Evolutionary conservation across 768 basidiomycete species (phyloP).

Genomic region (Sarcomyxa edulis): DNA sequence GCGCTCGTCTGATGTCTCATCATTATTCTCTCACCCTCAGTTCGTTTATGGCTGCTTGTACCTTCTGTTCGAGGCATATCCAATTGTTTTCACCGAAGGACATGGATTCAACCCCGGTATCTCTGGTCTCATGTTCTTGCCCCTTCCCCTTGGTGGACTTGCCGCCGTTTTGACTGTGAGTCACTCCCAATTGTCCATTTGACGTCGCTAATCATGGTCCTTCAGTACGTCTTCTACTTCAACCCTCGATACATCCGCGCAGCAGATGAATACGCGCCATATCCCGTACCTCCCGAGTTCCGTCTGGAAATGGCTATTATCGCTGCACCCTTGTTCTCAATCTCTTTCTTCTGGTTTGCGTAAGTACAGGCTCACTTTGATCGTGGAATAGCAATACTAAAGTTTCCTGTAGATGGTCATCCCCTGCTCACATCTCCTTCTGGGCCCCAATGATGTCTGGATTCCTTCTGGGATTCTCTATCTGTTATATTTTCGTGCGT

Average conservation of each 20-base stretch:
- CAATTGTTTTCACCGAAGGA: conserved; percentile 48
- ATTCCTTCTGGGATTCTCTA: conserved; percentile 43
- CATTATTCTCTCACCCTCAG: conserved; percentile 16
- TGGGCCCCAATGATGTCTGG: conserved; percentile 53
- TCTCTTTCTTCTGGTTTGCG: conserved; percentile 64
- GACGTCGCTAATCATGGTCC: not conserved
- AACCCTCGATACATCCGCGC: conserved; percentile 45
- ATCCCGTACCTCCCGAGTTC: conserved; percentile 56
- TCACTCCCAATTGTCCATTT: not conserved
- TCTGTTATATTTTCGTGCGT: conserved; percentile 51
- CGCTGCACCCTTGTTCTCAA: conserved; percentile 44
- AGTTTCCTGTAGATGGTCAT: conserved; percentile 46
- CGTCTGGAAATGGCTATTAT: conserved; percentile 44
- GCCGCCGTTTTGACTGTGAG: conserved; percentile 39
- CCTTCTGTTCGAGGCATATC: conserved; percentile 57
- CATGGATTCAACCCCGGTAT: conserved; percentile 50
- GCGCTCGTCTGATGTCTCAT: conserved; percentile 1
- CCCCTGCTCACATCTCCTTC: conserved; percentile 42
- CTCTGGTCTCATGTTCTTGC: conserved; percentile 57
- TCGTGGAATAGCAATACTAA: not conserved
- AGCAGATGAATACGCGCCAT: conserved; percentile 36
- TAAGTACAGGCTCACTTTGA: conserved; percentile 19
- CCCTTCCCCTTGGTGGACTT: conserved; percentile 48
- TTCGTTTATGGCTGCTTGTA: conserved; percentile 63
- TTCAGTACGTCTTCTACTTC: conserved; percentile 40